Conservation (phyloP, 75 land plant species). For the Adiantum capillusveneris region DNA sequence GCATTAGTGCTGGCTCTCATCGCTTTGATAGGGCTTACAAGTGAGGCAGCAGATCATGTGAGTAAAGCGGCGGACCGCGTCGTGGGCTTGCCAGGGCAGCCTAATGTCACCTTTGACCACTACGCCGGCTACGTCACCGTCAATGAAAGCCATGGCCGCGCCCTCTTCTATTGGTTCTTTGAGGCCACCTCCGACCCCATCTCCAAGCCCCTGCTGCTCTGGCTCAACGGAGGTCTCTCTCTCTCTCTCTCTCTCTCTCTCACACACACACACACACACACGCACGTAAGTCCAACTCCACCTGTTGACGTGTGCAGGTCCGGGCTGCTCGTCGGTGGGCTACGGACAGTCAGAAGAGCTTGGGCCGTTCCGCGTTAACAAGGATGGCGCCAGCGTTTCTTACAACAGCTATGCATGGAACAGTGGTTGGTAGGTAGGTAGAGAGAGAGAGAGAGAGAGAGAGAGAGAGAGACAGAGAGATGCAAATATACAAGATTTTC, state of each 20-base stretch:
- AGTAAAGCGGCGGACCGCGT: no score
- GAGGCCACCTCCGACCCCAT: slow-evolving; percentile 12
- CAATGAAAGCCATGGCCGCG: slow-evolving; percentile 24
- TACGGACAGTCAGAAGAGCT: slow-evolving; percentile 74
- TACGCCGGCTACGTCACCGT: slow-evolving; percentile 32
- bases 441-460: no score
- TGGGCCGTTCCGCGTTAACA: slow-evolving; percentile 61
- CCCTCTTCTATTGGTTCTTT: slow-evolving; percentile 44
- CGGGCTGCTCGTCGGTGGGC: slow-evolving; percentile 84
- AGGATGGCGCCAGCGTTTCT: slow-evolving; percentile 32
- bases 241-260: no score
- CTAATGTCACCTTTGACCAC: slow-evolving; percentile 28
- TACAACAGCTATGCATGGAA: slow-evolving; percentile 60
- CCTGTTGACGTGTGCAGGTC: slow-evolving; percentile 36
- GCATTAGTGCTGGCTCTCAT: no score
- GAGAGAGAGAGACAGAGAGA: no score
- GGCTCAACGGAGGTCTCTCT: slow-evolving; percentile 52
- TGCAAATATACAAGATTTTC: no score
- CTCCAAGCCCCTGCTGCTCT: slow-evolving; percentile 41
- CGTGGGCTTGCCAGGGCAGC: slow-evolving; percentile 36
- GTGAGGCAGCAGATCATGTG: no score
- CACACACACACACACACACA: background rate
- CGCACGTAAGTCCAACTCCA: background rate
- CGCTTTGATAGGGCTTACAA: no score
- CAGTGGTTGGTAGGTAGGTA: slow-evolving; percentile 46